Base-by-base conservation (phyloP, 805 yeast species). In the Pachysolen tannophilus region DNA sequence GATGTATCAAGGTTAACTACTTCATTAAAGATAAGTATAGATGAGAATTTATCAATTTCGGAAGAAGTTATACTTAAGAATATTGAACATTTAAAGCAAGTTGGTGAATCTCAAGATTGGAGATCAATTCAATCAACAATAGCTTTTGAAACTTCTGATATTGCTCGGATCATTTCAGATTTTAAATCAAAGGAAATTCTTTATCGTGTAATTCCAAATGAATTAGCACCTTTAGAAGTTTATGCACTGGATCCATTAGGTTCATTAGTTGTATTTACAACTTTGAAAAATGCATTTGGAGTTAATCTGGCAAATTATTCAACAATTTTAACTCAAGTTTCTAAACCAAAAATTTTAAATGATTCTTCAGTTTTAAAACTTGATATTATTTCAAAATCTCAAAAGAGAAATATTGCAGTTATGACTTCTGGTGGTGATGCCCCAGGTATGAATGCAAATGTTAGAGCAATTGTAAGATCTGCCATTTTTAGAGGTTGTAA, bases 401-500 rank as follows among this genome's bases (percentile, higher is more conserved):
- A 11, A 10, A 42, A 44, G 54, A 50, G 76, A 58, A 75, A 77
- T 46, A 84, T 92, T 44, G 98, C 94, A 4, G 92, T 92, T 33
- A 87, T 92, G 90, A 92, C 97, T 5, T 85, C 95, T 1, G 98
- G 98, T 48, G 98, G 99, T 60, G 99, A 92, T 56, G 83, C 97
- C 35, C 98, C 94, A 20, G 99, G 99, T 50, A 92, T 92, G 98
- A 86, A 87, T 60, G 90, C 97, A 4, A 84, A 80, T 19, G 98
- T 92, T 6, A 72, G 98, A 43, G 95, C 97, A 1, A 94, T 92
- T 40, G 95, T 90, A 7, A 74, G 98, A 49, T 76, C 96, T 2
- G 95, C 95, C 43, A 85, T 92, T 44, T 75, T 67, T 63, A 69
- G 77, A 39, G 88, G 82, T 13, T 92, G 97, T 64, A 94, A 87